Evolutionary conservation across 768 basidiomycete genomes (phyloP), one percentile per base, ranked within the genome.

Genomic region (Tricholoma matsutake): DNA sequence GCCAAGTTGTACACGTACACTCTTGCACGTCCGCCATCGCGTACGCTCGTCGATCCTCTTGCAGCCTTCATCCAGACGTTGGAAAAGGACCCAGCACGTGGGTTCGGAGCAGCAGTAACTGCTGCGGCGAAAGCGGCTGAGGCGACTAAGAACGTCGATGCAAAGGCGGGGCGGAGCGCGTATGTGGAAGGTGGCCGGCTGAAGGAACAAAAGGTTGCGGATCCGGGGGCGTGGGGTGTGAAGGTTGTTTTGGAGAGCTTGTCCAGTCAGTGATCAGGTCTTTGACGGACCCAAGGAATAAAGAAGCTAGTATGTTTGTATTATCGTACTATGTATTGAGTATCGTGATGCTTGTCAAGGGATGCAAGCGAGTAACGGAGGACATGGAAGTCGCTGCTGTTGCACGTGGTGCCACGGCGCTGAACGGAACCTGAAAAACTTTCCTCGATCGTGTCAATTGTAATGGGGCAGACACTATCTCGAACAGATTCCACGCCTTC

Each of bases 221-320:
- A 98, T 75, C 94, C 94, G 0, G 95, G 95, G 37, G 95, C 95
- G 31, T 94, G 93, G 91, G 94, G 93, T 49, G 85, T 96, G 58
- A 90, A 88, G 68, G 80, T 82, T 8, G 83, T 93, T 59, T 66
- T 94, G 60, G 84, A 90, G 70, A 84, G 78, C 41, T 72, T 91
- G 47, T 45, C 58, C 2, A 18, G 51, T 25, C 29, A 53, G 51
- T 53, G 31, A 53, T n/a, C 2, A 6, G 22, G 13, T 13, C 25
- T 13, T 49, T 22, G 47, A 49, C 20, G 39, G n/a, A 41, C 2
- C 5, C 37, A 11, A 41, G 1, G 11, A n/a, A 41, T 18, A 9
- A 37, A 37, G 11, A 18, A 41, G 16, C 39, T 41, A n/a, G 6
- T 3, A 25, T 25, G n/a, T n/a, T n/a, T n/a, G 22, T 25, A 25